Evolutionary conservation across 106 monocot species (phyloP).

Genomic region (Dendrobium nobile): DNA sequence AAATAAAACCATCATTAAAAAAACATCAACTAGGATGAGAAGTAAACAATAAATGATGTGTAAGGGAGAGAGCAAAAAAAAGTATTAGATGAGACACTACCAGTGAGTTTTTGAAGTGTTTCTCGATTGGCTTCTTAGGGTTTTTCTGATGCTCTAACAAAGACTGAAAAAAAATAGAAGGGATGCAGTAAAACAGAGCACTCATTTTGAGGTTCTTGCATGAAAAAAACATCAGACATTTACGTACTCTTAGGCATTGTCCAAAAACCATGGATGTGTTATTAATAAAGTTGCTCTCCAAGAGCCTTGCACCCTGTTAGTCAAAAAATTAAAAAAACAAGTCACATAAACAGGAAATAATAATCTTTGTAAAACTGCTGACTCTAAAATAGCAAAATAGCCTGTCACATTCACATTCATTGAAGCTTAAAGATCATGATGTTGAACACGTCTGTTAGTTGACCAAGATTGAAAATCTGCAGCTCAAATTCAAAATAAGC

Average conservation of each 20-base stretch:
- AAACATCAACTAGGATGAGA: neutral
- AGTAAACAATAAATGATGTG: neutral
- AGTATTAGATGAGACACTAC: constrained; percentile 25
- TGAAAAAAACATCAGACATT: neutral
- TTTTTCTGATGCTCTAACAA: constrained; percentile 82
- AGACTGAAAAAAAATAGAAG: constrained; percentile 31
- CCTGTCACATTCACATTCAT: too few relatives aligned
- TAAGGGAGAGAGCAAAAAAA: neutral
- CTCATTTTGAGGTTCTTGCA: neutral
- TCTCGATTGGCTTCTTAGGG: constrained; percentile 59
- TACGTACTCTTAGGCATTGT: constrained; percentile 63
- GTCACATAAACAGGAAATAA: neutral
- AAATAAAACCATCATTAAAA: neutral
- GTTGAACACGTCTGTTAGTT: too few relatives aligned
- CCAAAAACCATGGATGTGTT: constrained; percentile 95
- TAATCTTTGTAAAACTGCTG: neutral
- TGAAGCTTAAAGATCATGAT: too few relatives aligned
- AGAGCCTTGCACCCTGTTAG: constrained; percentile 55
- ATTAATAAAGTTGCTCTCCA: constrained; percentile 85
- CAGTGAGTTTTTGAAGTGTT: constrained; percentile 81
- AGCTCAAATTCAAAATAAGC: too few relatives aligned
- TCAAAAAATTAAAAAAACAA: neutral
- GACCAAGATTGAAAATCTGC: too few relatives aligned
- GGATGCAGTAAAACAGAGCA: neutral
- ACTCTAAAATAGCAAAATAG: too few relatives aligned